These are phyloP conservation scores for Solanum gandarillasii DNA, from an alignment of 257 asterid genomes.

Conservation along the genomic window DNA sequence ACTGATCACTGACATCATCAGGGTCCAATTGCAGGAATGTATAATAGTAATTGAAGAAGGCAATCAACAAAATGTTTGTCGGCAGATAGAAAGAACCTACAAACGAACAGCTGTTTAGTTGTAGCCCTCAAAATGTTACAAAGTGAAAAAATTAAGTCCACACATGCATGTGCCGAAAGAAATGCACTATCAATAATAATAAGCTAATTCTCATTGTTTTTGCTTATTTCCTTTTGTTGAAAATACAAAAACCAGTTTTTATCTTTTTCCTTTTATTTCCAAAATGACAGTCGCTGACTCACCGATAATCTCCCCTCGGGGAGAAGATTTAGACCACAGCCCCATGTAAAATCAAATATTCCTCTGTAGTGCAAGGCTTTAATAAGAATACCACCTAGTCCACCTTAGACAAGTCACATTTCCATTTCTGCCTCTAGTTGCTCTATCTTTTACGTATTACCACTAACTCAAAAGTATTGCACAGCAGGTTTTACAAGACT, in stretches of 20 bases:
- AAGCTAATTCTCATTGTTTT: background rate
- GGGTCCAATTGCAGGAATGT: constrained; percentile 97
- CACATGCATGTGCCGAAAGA: background rate
- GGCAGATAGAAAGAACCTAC: constrained; percentile 83
- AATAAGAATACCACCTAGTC: background rate
- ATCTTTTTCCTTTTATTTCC: background rate
- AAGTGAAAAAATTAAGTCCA: background rate
- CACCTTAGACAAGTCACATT: background rate
- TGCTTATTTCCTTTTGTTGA: background rate
- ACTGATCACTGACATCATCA: constrained; percentile 93
- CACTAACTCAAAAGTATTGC: background rate
- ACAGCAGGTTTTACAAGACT: background rate
- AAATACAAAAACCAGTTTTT: background rate
- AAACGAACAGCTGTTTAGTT: background rate
- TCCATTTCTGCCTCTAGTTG: background rate
- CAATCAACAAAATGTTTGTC: constrained; percentile 72
- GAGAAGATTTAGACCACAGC: background rate
- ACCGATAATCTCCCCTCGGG: background rate
- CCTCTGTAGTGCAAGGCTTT: background rate
- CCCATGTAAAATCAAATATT: background rate
- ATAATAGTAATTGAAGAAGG: constrained; percentile 97
- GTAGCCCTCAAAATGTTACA: background rate
- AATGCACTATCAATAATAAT: background rate
- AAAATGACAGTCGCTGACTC: background rate
- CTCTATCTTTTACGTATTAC: background rate